These are phyloP conservation scores for Neospermospora avenae DNA, from an alignment of 2,329 filamentous ascomycete genomes.

Conservation along the genomic window DNA sequence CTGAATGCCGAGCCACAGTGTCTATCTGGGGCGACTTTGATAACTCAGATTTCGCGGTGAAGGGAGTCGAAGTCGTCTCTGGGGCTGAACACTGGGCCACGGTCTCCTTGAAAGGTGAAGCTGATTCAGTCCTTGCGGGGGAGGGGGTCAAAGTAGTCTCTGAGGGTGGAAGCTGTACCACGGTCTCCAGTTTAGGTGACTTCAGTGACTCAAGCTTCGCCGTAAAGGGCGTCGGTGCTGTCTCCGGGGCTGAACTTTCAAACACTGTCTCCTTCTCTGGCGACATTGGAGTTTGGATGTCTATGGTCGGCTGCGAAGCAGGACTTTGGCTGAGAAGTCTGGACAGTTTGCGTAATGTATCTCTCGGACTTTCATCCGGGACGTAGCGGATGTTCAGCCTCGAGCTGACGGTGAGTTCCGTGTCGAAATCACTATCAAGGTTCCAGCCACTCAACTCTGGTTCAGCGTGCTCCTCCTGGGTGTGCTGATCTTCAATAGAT, in stretches of 20 bases:
- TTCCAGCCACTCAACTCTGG: background rate
- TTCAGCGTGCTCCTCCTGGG: background rate
- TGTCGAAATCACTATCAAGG: background rate
- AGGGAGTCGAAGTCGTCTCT: background rate
- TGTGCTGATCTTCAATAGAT: background rate
- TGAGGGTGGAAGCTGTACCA: background rate
- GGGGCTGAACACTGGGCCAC: background rate
- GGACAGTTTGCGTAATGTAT: slow-evolving; percentile 19
- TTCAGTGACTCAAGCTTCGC: background rate
- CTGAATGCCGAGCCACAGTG: no score
- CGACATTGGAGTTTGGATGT: background rate
- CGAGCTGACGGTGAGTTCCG: background rate
- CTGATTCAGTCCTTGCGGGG: no score
- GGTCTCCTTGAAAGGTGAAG: no score
- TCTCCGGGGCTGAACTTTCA: no score
- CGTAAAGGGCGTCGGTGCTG: background rate
- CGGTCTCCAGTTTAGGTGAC: background rate
- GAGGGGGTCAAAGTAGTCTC: background rate
- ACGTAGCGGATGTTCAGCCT: background rate
- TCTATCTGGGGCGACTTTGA: no score
- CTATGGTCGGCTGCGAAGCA: background rate
- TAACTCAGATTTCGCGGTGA: no score
- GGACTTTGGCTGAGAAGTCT: slow-evolving; percentile 18
- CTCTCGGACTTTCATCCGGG: background rate
- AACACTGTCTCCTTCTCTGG: background rate